Base-by-base conservation (phyloP, 768 basidiomycete genomes). In the Trametes cinnabarina region DNA sequence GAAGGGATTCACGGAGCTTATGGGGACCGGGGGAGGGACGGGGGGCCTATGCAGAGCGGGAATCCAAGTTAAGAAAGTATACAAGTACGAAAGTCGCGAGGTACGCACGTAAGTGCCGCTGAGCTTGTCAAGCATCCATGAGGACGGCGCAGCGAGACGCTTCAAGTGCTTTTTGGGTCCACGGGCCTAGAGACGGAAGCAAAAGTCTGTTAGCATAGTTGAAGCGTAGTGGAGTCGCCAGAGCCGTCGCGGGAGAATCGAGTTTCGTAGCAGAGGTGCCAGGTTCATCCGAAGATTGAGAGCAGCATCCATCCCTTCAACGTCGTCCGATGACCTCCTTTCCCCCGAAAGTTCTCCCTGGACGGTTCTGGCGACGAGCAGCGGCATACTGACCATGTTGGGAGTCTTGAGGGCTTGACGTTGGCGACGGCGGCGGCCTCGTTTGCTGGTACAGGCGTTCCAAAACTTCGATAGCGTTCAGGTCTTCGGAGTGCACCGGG, bases 91-190 rank as follows among this genome's bases (percentile, higher is more conserved):
- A 49, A 39, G 35, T 3, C 12, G 12, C 30, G 19, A n/a, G 34
- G 61, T 50, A 76, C 90, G 73, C 76, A 94, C 93, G 69, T 92
- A 96, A 66, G 93, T 94, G 59, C 93, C 93, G 77, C 90, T 87
- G 69, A 99, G 78, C 81, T 99, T 99, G 83, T 98, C 94, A 63
- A 99, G 84, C 95, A 99, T 98, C 97, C 97, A 99, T 80, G 93
- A 90, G 46, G 94, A 96, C 63, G 97, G 97, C 61, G 97, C 97
- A 66, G 88, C 87, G 59, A 98, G 85, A 72, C 96, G 91, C 85
- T 98, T 98, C 81, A 98, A 85, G 74, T 98, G 95, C 79, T 97
- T 97, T 89, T 92, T 97, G 64, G 95, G 95, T 87, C 95, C 95
- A 76, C 95, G 89, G 72, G 85, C 94, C 95, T 97, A 62, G 22